These are phyloP conservation scores for Colletotrichum lindemuthianum DNA, from an alignment of 2,329 filamentous ascomycete species.

Conservation along the genomic window DNA sequence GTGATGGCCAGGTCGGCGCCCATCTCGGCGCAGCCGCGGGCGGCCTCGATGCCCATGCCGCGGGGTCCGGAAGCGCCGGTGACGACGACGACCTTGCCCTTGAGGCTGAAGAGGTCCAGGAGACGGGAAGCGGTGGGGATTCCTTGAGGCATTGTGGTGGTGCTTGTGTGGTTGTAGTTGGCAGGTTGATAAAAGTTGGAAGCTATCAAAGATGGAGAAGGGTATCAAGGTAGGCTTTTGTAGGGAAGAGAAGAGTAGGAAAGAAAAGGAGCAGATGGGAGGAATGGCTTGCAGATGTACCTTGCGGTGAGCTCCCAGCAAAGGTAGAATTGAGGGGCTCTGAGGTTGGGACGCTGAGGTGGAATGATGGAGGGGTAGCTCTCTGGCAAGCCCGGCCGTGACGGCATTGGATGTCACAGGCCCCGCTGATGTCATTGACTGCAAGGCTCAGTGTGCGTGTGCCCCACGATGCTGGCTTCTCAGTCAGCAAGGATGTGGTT, in stretches of 20 bases:
- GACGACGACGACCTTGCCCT: constrained; percentile 77
- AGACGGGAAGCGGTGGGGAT: constrained; percentile 68
- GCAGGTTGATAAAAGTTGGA: too few species aligned
- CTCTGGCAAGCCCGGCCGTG: constrained; percentile 28
- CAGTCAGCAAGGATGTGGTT: constrained; percentile 20
- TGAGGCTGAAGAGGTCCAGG: constrained; percentile 75
- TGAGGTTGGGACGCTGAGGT: constrained; percentile 18
- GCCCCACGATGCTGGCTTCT: constrained; percentile 9
- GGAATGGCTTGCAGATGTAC: background rate
- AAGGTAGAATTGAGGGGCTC: constrained; percentile 11
- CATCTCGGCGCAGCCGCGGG: constrained; percentile 75
- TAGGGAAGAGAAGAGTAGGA: constrained; percentile 2
- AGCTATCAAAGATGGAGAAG: background rate
- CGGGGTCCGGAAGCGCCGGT: constrained; percentile 76
- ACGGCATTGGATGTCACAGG: constrained; percentile 15
- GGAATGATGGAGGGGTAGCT: constrained; percentile 15
- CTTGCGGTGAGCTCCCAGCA: background rate
- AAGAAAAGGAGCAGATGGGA: background rate
- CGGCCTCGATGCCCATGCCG: constrained; percentile 77
- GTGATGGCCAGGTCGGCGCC: constrained; percentile 78
- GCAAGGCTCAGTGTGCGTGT: background rate
- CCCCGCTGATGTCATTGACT: constrained; percentile 35
- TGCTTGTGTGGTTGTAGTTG: background rate
- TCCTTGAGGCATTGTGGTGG: constrained; percentile 26
- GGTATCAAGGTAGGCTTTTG: constrained; percentile 13